These are phyloP conservation scores for Isabelozyma gotoi DNA, from an alignment of 805 yeast genomes.

Conservation along the genomic window DNA sequence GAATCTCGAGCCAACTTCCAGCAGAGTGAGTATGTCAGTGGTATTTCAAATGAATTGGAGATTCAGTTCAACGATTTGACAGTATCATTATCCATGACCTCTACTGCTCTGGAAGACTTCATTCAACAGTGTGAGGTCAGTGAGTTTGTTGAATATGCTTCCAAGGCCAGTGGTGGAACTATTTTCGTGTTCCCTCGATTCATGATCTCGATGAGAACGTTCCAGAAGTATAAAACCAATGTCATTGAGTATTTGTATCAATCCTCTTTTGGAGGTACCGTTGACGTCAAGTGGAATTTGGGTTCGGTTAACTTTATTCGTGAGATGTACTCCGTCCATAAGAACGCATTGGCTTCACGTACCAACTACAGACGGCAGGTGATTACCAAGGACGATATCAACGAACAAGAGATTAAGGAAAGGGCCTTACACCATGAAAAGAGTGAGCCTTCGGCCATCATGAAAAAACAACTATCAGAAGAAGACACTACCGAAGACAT, in stretches of 20 bases:
- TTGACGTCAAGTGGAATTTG: constrained; percentile 90
- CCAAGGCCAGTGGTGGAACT: constrained; percentile 70
- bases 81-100: constrained; percentile 65
- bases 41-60: constrained; percentile 56
- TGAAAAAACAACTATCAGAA: constrained; percentile 10
- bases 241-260: constrained; percentile 65
- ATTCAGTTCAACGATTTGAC: constrained; percentile 61
- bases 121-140: constrained; percentile 46
- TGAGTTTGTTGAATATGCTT: constrained; percentile 56
- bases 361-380: constrained; percentile 26
- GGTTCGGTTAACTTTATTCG: constrained; percentile 88
- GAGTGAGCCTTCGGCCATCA: constrained; percentile 7
- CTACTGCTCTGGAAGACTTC: constrained; percentile 50
- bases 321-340: constrained; percentile 90
- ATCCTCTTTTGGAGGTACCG: constrained; percentile 83
- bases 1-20: constrained; percentile 53
- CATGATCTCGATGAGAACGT: constrained; percentile 70
- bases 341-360: constrained; percentile 67
- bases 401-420: constrained; percentile 24
- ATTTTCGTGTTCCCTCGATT: constrained; percentile 80
- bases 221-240: constrained; percentile 53
- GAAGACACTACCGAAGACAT: constrained; percentile 23
- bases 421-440: background rate
- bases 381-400: constrained; percentile 15
- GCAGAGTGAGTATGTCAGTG: constrained; percentile 45